phyloP scores from a whole-genome alignment of 1,284 basidiomycete species.

The Fomitiporia mediterranea region DNA sequence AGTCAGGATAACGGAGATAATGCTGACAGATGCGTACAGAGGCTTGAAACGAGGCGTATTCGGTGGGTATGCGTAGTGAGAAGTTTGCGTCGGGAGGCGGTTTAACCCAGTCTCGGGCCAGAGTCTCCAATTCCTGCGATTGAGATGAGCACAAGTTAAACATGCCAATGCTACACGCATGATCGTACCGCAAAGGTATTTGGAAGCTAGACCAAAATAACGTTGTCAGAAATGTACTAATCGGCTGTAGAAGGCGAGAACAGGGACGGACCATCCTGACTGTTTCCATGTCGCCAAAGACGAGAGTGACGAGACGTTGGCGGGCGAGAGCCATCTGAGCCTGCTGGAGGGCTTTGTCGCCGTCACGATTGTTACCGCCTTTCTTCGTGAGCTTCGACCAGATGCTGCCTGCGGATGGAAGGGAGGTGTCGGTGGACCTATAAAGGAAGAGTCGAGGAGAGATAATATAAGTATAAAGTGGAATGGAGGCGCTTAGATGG shows the following conservation, averaged over 20 bases:
- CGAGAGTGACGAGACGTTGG: conserved; percentile 71
- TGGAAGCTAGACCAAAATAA: conserved; percentile 45
- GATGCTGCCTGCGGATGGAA: conserved; percentile 43
- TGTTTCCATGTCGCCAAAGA: conserved; percentile 80
- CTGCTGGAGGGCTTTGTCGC: conserved; percentile 39
- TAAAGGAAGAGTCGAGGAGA: conserved; percentile 31
- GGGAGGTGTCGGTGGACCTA: conserved; percentile 61
- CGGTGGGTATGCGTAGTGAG: conserved; percentile 71
- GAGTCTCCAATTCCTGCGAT: conserved; percentile 64
- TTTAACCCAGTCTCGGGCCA: conserved; percentile 79
- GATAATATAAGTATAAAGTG: conserved; percentile 28
- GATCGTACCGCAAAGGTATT: conserved; percentile 49
- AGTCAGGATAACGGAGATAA: conserved; percentile 19
- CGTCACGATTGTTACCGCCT: conserved; percentile 47
- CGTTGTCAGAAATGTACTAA: neutral
- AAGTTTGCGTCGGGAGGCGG: conserved; percentile 72
- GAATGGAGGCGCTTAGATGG: conserved; percentile 20
- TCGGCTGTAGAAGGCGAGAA: neutral
- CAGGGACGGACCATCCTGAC: conserved; percentile 53
- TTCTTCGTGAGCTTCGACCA: conserved; percentile 39
- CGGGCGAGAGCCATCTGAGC: conserved; percentile 57
- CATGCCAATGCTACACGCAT: neutral
- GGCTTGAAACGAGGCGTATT: conserved; percentile 75
- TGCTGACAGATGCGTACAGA: conserved; percentile 47
- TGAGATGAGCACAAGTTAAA: conserved; percentile 9